Base-by-base conservation (phyloP, 805 yeast species). In the Barnettozyma sucrosica region DNA sequence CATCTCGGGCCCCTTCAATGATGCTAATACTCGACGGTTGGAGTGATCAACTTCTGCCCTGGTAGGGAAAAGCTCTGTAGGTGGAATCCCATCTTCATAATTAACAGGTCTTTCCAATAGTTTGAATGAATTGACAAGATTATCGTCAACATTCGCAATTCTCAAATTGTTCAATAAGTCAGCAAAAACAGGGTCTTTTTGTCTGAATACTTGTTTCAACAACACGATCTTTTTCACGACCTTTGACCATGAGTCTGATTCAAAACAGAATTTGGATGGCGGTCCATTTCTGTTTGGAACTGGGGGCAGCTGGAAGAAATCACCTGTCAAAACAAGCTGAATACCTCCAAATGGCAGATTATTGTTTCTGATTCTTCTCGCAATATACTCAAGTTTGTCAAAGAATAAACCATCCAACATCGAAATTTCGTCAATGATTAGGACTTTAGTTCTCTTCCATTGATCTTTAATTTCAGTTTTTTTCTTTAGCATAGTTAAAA, bases 241-340 rank as follows among this genome's bases (percentile, higher is more conserved):
- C 25, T 65, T 65, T 16, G 65, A 66, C 99, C 99, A 93, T 23
- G 80, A 66, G 3, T 68, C 62, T 9, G 89, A 74, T 57, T 89
- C 85, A 59, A 93, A 93, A 50, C 96, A 84, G 61, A 84, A 93
- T 21, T 65, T 62, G 1, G 72, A 62, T 4, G 65, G 57, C 28
- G 61, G 62, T 2, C 68, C 66, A 36, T 51, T 59, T 23, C 59
- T 58, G 0, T 64, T 65, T 10, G 74, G 69, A 7, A 93, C 95
- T 0, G 99, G 99, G 1, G 99, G 99, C 39, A 93, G 71, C 67
- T 93, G 99, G 65, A 85, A 90, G 62, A 92, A 90, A 66, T 93
- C 99, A n/a, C 99, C 99, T 4, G 95, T 85, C 32, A 90, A 66
- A 11, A 93, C 79, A 14, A 93, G 55, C 59, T 93, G 99, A 39